phyloP scores from a whole-genome alignment of 176 grass and related monocot species.

The Carex myosuroides region DNA sequence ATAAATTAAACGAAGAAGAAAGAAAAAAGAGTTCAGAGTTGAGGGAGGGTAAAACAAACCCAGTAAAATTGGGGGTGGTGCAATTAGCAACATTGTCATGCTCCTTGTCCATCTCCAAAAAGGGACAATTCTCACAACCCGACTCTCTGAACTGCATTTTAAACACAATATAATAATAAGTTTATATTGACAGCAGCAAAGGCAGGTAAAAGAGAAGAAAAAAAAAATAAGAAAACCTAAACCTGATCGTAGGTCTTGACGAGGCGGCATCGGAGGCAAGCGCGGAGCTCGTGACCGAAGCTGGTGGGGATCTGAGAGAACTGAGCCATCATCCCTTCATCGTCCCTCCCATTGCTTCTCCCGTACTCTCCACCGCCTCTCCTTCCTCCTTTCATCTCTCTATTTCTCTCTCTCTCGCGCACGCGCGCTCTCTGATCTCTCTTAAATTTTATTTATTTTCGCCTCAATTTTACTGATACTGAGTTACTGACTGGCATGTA shows the following conservation, averaged over 20 bases:
- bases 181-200: neutral
- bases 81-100: conserved; percentile 74
- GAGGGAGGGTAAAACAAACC: conserved; percentile 28
- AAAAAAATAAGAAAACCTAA: neutral
- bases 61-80: conserved; percentile 91
- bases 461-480: too few species aligned
- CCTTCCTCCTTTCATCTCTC: conserved; percentile 10
- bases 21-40: neutral
- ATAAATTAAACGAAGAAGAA: neutral
- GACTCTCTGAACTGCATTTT: conserved; percentile 71
- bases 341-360: conserved; percentile 37
- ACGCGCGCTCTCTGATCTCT: neutral
- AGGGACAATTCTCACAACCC: conserved; percentile 90
- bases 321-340: conserved; percentile 33
- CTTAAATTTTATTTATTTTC: too few species aligned
- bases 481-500: too few species aligned
- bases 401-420: neutral
- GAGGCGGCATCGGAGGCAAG: conserved; percentile 94
- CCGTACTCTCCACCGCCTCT: conserved; percentile 24
- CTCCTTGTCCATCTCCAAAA: conserved; percentile 92
- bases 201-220: neutral
- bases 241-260: conserved; percentile 99
- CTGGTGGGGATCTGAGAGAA: conserved; percentile 94
- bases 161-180: neutral
- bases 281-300: conserved; percentile 96